Evolutionary conservation across 768 basidiomycete genomes (phyloP), one percentile per base, ranked within the genome.

Genomic region (Lactifluus rugatus): DNA sequence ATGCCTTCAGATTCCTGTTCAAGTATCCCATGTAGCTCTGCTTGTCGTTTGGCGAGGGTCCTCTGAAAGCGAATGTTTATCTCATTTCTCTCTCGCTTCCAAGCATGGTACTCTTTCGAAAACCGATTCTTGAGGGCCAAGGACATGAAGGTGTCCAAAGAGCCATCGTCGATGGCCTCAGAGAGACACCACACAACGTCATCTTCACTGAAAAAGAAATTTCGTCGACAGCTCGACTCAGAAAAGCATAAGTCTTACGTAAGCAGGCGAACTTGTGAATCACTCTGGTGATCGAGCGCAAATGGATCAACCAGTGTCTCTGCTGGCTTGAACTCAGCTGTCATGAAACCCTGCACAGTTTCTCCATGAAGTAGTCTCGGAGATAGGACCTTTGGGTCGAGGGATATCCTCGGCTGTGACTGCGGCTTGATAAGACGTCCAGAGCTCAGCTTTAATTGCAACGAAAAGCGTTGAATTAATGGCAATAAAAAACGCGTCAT

Each of bases 141-240:
- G 5, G n/a, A 16, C 49, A 60, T 56, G 28, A 60, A 52, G 1
- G 44, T 34, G 21, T 47, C 42, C 14, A 60, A 32, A 7, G 59
- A 34, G 16, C 25, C 32, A n/a, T 60, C 59, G 1, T 60, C 59
- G n/a, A 60, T 50, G 6, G 36, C 21, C 28, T 60, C 54, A 1
- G 59, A 56, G 48, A 60, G 49, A 42, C 54, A 60, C 9, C 56
- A 19, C 7, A 34, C 21, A 34, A 46, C 59, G 3, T 60, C 54
- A 16, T 56, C 45, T 26, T 5, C 54, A 31, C 58, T 59, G 16
- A 17, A 59, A n/a, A 44, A 9, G 9, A 13, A 4, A 23, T 49
- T 2, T 7, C 5, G 16, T 54, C 32, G 39, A 45, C 10, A 31
- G 3, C 28, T 31, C 28, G 28, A 1, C 8, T 3, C 25, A 5